Evolutionary conservation across 2,329 filamentous ascomycete genomes (phyloP).

Genomic region (Aureobasidium musti): DNA sequence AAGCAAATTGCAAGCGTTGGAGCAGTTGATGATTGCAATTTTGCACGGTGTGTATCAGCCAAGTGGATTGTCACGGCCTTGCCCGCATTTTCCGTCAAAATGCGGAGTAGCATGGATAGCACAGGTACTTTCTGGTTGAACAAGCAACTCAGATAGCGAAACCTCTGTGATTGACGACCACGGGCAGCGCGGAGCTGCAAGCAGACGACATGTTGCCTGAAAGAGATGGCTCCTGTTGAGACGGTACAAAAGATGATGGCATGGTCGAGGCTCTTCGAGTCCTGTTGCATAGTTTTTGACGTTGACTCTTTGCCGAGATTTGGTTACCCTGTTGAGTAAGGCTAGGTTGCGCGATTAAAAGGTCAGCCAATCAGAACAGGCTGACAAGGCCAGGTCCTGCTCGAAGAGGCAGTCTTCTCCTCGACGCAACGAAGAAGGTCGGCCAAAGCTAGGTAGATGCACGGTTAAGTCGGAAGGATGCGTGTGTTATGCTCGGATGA

Average conservation of each 20-base stretch:
- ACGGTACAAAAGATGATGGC: not conserved
- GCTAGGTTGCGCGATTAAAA: constrained; percentile 27
- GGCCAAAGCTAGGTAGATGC: constrained; percentile 6
- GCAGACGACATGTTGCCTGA: constrained; percentile 25
- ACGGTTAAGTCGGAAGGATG: constrained; percentile 23
- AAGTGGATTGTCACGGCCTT: constrained; percentile 21
- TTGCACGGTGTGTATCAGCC: constrained; percentile 26
- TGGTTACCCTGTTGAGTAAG: constrained; percentile 14
- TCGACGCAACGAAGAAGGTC: not conserved
- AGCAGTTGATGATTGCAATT: constrained; percentile 25
- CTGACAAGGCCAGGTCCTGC: not conserved
- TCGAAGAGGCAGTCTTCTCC: constrained; percentile 19
- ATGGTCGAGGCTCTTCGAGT: constrained; percentile 8
- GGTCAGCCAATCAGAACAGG: constrained; percentile 5
- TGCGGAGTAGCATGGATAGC: constrained; percentile 21
- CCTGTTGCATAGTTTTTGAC: constrained; percentile 9
- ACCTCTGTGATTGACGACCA: not conserved
- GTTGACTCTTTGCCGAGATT: constrained; percentile 24
- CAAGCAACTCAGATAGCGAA: constrained; percentile 19
- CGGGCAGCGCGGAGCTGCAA: not conserved
- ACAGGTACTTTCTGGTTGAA: constrained; percentile 11
- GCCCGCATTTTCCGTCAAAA: constrained; percentile 18
- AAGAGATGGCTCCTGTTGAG: constrained; percentile 13
- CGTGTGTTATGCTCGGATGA: constrained; percentile 13
- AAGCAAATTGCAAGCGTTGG: constrained; percentile 24